Evolutionary conservation across 352 stramenopile species (phyloP).

Genomic region (Phytophthora fragariae): DNA sequence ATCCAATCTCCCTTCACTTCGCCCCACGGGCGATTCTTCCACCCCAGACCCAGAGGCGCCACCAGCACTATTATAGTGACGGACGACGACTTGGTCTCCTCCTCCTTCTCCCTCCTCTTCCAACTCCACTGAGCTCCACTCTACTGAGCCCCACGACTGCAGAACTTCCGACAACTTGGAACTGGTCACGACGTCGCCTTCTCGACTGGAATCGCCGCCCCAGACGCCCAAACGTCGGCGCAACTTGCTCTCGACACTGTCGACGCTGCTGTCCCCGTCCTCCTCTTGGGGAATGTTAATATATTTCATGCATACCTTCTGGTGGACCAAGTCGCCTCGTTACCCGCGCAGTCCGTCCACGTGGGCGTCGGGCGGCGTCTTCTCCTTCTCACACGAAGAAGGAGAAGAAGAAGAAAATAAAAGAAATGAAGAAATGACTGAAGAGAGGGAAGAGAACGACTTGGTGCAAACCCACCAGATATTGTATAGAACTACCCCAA

Average conservation of each 20-base stretch:
- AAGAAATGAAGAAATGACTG: background rate
- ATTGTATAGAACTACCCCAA: too few relatives aligned
- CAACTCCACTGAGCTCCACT: constrained; percentile 25
- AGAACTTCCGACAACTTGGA: background rate
- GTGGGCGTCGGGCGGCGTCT: constrained; percentile 26
- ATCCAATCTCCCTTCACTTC: constrained; percentile 1
- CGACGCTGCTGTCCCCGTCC: constrained; percentile 21
- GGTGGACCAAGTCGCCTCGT: constrained; percentile 59
- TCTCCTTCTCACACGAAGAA: constrained; percentile 30
- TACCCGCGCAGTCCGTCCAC: constrained; percentile 34
- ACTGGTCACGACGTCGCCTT: background rate
- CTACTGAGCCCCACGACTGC: constrained; percentile 15
- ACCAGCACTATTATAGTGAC: background rate
- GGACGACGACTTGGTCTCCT: background rate
- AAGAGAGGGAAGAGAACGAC: background rate
- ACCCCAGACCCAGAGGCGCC: background rate
- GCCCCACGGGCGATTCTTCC: background rate
- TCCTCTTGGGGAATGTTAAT: background rate
- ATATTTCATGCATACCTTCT: constrained; percentile 37
- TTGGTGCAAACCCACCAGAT: too few relatives aligned
- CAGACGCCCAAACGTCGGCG: constrained; percentile 26
- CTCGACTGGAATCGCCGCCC: constrained; percentile 2
- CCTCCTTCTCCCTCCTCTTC: constrained; percentile 5
- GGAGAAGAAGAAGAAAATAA: constrained; percentile 18
- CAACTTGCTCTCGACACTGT: constrained; percentile 38